A percentile compares a stretch with the other conserved stretches of the same genome.
Conservation (phyloP, 2,329 filamentous ascomycete species). For the Acrodontium crateriforme region DNA sequence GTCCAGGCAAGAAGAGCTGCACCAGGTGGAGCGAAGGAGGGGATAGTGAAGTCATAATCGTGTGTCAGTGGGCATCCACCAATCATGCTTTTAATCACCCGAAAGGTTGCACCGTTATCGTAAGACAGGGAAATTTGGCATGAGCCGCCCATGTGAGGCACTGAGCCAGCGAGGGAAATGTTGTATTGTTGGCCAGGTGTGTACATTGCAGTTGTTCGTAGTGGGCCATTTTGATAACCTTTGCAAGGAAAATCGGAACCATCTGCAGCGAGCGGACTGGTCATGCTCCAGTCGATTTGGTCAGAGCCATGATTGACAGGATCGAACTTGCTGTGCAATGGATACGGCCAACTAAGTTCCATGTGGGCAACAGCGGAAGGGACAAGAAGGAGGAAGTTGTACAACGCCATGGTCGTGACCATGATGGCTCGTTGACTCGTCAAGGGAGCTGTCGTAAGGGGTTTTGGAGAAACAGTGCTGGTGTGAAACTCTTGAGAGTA, state of each 20-base stretch:
- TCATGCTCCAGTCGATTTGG: conserved; percentile 62
- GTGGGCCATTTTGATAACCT: conserved; percentile 41
- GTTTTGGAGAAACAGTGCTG: no score
- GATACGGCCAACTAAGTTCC: conserved; percentile 42
- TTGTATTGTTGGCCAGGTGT: conserved; percentile 47
- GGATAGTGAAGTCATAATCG: conserved; percentile 53
- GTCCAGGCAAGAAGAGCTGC: conserved; percentile 60
- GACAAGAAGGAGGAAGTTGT: conserved; percentile 7
- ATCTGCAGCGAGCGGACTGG: conserved; percentile 45
- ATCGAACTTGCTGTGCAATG: conserved; percentile 38
- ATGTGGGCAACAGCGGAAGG: conserved; percentile 30
- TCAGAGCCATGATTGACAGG: conserved; percentile 28
- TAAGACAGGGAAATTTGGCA: conserved; percentile 66
- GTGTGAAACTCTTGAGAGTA: no score
- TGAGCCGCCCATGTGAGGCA: conserved; percentile 47
- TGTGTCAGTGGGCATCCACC: conserved; percentile 41
- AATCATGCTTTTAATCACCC: conserved; percentile 50
- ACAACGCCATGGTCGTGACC: no score
- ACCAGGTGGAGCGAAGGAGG: conserved; percentile 45
- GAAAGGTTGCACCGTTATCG: conserved; percentile 56
- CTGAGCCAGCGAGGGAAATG: conserved; percentile 48
- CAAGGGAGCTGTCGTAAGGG: no score
- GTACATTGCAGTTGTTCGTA: conserved; percentile 46
- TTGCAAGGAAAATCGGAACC: conserved; percentile 67
- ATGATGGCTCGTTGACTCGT: no score